A percentile compares a stretch with the other conserved stretches of the same genome.
Conservation (phyloP, 2,329 filamentous ascomycete genomes). For the Cyanodermella asteris region DNA sequence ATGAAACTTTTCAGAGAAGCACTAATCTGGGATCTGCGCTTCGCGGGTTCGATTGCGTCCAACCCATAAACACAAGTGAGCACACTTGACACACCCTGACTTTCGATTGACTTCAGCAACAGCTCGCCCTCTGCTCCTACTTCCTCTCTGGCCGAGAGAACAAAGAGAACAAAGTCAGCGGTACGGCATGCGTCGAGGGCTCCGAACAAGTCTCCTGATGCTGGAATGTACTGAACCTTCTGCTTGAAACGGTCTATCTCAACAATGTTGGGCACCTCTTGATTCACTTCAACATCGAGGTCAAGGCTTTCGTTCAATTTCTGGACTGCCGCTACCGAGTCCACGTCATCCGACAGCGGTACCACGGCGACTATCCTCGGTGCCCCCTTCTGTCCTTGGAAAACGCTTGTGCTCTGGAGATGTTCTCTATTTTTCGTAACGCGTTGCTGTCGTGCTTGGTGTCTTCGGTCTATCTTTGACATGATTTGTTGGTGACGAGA, state of each 20-base stretch:
- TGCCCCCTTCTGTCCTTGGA: conserved; percentile 67
- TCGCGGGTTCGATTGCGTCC: conserved; percentile 55
- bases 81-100: conserved; percentile 86
- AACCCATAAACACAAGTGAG: conserved; percentile 65
- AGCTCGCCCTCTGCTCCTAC: conserved; percentile 69
- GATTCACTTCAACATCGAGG: conserved; percentile 41
- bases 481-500: conserved; percentile 82
- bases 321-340: conserved; percentile 43
- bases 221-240: conserved; percentile 65
- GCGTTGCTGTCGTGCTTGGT: conserved; percentile 82
- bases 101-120: conserved; percentile 68
- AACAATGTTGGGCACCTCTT: conserved; percentile 38
- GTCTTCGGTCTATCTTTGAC: conserved; percentile 88
- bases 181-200: conserved; percentile 69
- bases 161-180: conserved; percentile 76
- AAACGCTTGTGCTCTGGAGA: conserved; percentile 56
- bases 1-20: conserved; percentile 80
- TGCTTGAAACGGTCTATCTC: conserved; percentile 85
- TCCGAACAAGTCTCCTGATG: conserved; percentile 49
- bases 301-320: conserved; percentile 62
- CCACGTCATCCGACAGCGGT: conserved; percentile 54
- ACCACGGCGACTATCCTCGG: conserved; percentile 76
- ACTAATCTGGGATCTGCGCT: conserved; percentile 54
- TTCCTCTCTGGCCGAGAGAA: conserved; percentile 63
- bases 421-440: conserved; percentile 66